These are phyloP conservation scores for Hypomontagnella submonticulosa DNA, from an alignment of 495 filamentous ascomycete genomes.

Conservation along the genomic window DNA sequence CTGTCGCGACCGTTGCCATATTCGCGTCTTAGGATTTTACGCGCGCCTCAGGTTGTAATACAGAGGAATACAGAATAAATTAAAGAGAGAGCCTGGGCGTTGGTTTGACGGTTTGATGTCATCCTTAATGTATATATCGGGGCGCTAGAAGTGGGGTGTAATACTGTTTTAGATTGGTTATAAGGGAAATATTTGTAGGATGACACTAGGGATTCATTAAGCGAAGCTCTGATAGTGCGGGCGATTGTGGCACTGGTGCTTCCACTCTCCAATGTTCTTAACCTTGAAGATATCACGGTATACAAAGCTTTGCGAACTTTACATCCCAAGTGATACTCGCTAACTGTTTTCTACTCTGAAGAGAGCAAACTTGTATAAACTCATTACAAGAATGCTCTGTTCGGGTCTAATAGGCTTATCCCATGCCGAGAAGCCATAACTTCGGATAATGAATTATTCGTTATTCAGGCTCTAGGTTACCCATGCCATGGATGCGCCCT, in stretches of 20 bases:
- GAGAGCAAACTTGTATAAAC: not conserved
- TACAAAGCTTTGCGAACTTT: too few relatives aligned
- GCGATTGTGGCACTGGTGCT: too few relatives aligned
- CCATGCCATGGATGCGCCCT: not conserved
- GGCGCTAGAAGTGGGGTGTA: conserved; percentile 27
- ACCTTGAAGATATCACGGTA: too few relatives aligned
- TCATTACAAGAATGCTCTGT: not conserved
- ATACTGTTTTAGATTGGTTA: too few relatives aligned
- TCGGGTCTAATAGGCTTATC: not conserved
- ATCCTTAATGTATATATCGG: conserved; percentile 28
- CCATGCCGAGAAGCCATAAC: conserved; percentile 8
- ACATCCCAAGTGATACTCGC: too few relatives aligned
- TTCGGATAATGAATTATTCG: conserved; percentile 20
- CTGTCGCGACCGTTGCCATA: conserved; percentile 28
- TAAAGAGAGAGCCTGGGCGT: not conserved
- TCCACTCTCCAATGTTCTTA: too few relatives aligned
- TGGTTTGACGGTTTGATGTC: conserved; percentile 32
- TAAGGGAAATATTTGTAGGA: too few relatives aligned
- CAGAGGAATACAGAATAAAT: not conserved
- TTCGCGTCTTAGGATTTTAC: conserved; percentile 2
- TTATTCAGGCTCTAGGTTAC: not conserved
- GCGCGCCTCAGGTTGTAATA: not conserved
- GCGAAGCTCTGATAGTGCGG: not conserved
- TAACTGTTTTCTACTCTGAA: not conserved
- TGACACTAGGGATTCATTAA: not conserved